Evolutionary conservation across 257 asterid species (phyloP).

Genomic region (Capsicum rhomboideum): DNA sequence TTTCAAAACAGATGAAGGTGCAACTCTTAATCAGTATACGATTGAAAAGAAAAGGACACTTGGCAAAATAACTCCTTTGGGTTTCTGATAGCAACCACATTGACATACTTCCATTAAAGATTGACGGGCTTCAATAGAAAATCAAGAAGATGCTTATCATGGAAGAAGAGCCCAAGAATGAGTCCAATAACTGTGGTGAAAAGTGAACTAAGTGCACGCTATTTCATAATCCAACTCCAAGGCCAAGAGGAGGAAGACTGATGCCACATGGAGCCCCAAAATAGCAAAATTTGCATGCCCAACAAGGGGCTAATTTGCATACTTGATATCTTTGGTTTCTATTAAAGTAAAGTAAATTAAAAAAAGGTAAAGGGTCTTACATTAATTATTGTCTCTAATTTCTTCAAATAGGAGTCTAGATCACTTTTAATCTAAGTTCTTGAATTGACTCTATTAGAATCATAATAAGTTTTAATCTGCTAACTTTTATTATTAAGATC

Average conservation of each 20-base stretch:
- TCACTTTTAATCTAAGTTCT: neutral
- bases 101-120: neutral
- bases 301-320: neutral
- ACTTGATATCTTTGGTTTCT: neutral
- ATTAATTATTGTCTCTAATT: neutral
- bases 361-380: neutral
- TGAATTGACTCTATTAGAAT: neutral
- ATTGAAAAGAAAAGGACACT: neutral
- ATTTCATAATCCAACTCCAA: neutral
- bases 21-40: neutral
- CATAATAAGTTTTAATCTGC: neutral
- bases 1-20: neutral
- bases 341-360: neutral
- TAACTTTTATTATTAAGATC: neutral
- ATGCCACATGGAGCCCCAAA: neutral
- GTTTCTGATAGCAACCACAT: neutral
- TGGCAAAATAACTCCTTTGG: neutral
- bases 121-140: neutral
- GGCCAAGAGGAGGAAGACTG: neutral
- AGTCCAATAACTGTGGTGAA: neutral
- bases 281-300: neutral
- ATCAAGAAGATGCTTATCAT: neutral
- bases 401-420: neutral
- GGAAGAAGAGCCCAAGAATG: neutral
- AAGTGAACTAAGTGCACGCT: neutral